Base-by-base conservation (phyloP, 257 asterid genomes). In the Ehretia macrophylla region DNA sequence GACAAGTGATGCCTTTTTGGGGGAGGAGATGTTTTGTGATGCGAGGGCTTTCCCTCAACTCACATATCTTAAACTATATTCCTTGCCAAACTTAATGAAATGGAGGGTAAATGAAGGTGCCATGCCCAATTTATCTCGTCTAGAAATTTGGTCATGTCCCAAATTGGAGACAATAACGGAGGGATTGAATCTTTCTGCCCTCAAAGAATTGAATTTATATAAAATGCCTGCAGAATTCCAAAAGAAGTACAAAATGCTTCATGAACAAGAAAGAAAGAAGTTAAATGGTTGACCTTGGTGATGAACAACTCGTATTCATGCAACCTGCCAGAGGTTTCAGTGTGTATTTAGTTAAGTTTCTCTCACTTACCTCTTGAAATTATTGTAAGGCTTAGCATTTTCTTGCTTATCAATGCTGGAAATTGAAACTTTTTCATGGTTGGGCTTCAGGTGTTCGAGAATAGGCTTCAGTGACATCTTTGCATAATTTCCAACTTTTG, bases 61-160 rank as follows among this genome's bases (percentile, higher is more conserved):
- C 8, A 51, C 2, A 22, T 0, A 0, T 4, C 66, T 74, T 47
- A 0, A 0, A 0, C 38, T 64, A 12, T 0, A 0, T 0, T 0
- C 0, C 0, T 20, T 40, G 18, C 11, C 0, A 0, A 27, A 38
- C 14, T 42, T 69, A 11, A 39, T 32, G 20, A 14, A 6, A 27
- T 68, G 62, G 70, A 47, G 37, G 32, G 65, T 68, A 59, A 75
- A 63, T 0, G 9, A 63, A 53, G 61, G 56, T n/a, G 53, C 70
- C 5, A 68, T 73, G 74, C 57, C 62, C 27, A 63, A 68, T 17
- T 63, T 72, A n/a, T 35, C 17, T 9, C 0, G 0, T 11, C 21
- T 68, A 12, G 0, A 0, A 0, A 63, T 67, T 20, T 0, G 0
- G 4, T 0, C 0, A 0, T 62, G 70, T 35, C 0, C 0, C 0